A percentile compares a stretch with the other conserved stretches of the same genome.
Evolutionary conservation across 768 basidiomycete genomes (phyloP).

Genomic region (Dacryopinax primogenitus): DNA sequence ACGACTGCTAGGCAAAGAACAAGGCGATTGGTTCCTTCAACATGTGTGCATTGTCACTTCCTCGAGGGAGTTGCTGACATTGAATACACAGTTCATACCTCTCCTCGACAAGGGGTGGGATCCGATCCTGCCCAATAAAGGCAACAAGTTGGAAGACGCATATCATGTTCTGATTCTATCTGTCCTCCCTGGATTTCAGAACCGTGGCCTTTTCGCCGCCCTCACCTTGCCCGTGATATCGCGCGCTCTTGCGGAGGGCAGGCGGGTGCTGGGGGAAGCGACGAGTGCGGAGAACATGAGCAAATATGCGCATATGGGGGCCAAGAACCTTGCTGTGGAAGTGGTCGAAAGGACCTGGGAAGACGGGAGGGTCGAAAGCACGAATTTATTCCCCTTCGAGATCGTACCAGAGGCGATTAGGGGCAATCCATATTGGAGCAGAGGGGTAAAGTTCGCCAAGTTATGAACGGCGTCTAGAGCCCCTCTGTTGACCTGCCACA

Average conservation of each 20-base stretch:
- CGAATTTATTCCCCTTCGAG: background rate
- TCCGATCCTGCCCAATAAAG: background rate
- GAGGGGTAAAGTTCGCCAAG: background rate
- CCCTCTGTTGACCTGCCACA: too few relatives aligned
- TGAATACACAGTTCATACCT: background rate
- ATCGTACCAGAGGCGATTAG: background rate
- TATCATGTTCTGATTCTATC: background rate
- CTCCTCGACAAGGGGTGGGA: background rate
- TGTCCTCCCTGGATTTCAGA: background rate
- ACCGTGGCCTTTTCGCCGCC: background rate
- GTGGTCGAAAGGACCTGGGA: background rate
- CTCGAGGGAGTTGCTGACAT: background rate
- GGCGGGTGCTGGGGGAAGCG: background rate
- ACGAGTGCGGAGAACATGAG: background rate
- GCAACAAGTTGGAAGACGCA: background rate
- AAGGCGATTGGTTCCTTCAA: background rate
- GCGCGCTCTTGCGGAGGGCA: background rate
- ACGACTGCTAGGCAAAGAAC: background rate
- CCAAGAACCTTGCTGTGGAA: background rate
- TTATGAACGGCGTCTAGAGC: too few relatives aligned
- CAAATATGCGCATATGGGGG: background rate
- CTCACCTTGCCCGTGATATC: background rate
- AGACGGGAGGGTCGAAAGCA: background rate
- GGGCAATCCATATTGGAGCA: background rate
- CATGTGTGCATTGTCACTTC: background rate